Conservation (phyloP, 2,329 filamentous ascomycete genomes). For the Fusarium marasasianum region DNA sequence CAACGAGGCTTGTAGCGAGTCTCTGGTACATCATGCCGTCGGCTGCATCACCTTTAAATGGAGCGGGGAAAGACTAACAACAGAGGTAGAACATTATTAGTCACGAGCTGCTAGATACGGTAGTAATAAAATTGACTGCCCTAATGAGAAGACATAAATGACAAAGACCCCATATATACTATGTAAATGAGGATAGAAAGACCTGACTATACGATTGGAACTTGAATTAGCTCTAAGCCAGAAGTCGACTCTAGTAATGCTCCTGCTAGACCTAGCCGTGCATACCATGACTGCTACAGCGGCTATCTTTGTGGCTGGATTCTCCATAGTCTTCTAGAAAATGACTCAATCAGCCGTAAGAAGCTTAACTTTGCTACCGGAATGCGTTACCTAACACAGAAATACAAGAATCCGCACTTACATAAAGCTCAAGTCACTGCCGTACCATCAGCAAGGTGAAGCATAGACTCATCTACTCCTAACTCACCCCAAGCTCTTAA, state of each 20-base stretch:
- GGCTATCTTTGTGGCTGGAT: neutral
- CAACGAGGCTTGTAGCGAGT: neutral
- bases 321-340: neutral
- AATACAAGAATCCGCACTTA: too few relatives aligned
- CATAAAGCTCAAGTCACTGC: accelerated
- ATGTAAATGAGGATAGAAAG: accelerated
- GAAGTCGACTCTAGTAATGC: accelerated
- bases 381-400: accelerated
- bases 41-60: neutral
- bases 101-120: neutral
- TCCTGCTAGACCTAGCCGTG: neutral
- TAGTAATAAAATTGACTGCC: neutral
- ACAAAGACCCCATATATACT: neutral
- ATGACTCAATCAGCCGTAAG: accelerated
- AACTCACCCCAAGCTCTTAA: neutral
- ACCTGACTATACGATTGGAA: neutral
- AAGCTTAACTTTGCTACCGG: neutral
- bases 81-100: too few relatives aligned
- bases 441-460: neutral
- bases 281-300: accelerated
- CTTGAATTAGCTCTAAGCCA: neutral
- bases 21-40: neutral
- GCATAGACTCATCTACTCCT: neutral
- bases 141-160: neutral
- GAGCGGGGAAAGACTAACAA: too few relatives aligned